Conservation (phyloP, 2,329 filamentous ascomycete species). For the Colletotrichum zoysiae region DNA sequence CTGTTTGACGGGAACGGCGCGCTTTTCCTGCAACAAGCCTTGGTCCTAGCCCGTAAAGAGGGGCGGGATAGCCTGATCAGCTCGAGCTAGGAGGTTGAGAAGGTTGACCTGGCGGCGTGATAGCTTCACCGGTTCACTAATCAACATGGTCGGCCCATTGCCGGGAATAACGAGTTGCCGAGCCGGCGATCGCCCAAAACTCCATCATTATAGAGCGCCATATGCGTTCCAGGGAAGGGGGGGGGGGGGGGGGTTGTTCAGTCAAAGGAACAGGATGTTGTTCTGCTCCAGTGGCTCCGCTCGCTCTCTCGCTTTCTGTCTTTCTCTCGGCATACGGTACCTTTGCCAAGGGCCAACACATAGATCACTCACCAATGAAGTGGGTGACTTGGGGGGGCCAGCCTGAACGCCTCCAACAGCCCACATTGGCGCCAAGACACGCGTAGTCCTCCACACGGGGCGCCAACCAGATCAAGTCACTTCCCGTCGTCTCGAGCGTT, state of each 20-base stretch:
- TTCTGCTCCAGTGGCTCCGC: background rate
- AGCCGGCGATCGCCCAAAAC: background rate
- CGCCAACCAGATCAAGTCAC: background rate
- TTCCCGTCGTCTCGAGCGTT: background rate
- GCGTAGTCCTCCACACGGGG: background rate
- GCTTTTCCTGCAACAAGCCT: constrained; percentile 4
- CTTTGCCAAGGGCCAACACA: background rate
- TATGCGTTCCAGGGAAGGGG: too few species aligned
- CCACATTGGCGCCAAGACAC: too few species aligned
- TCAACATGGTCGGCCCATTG: background rate
- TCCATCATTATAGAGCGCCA: background rate
- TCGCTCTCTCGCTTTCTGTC: background rate
- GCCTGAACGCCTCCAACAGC: background rate
- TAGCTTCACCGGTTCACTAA: background rate
- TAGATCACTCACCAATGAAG: background rate
- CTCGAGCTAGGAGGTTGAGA: background rate
- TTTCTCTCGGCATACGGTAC: background rate
- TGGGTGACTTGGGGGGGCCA: background rate
- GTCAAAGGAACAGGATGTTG: background rate
- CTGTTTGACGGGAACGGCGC: background rate
- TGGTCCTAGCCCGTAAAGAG: background rate
- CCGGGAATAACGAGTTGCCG: background rate
- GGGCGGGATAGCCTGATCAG: background rate
- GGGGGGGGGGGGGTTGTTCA: too few species aligned
- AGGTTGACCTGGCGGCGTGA: background rate